Evolutionary conservation across 164 flowering plant species (phyloP), one percentile per base, ranked within the genome.

Genomic region (Santalum album): DNA sequence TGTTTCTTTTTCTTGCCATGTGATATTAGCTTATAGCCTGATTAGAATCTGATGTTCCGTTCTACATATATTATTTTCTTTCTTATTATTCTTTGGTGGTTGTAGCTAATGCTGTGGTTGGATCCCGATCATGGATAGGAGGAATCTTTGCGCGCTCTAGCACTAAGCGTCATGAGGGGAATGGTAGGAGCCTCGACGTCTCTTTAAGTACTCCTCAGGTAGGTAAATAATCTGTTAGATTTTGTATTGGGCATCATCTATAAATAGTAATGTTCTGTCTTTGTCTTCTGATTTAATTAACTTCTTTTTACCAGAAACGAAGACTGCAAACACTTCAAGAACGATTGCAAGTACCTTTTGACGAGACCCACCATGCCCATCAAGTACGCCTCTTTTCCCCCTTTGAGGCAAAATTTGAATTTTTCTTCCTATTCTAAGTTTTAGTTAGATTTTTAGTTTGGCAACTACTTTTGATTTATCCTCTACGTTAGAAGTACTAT

Each of bases 51-150:
- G 24, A 22, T 22, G 7, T 1, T 53, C 24, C 29, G 19, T 21
- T 48, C 19, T 14, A 44, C 22, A 23, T 2, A 51, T 18, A 12
- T 29, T 56, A 14, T 39, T 53, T 26, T 58, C 23, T 63, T 22
- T 39, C 58, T 62, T n/a, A 55, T 65, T 51, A 65, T 27, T 40
- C 22, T 53, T 51, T 66, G 57, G 24, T 74, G 66, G 60, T 69
- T 84, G 71, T 64, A 90, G 98, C 85, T 84, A 86, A 76, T 80
- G 96, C 92, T 87, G 86, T 91, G 98, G 90, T 86, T 81, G 98
- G 98, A 69, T 58, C 96, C 72, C 76, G 86, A 66, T 57, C 90
- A 75, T 91, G 96, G 96, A 58, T 87, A 59, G 90, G 82, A 72
- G 83, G 83, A 69, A 62, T 91, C 11, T 71, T 87, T 58, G 63